Evolutionary conservation across 2,329 filamentous ascomycete species (phyloP), one percentile per base, ranked within the genome.

Genomic region (Cryphonectria naterciae): DNA sequence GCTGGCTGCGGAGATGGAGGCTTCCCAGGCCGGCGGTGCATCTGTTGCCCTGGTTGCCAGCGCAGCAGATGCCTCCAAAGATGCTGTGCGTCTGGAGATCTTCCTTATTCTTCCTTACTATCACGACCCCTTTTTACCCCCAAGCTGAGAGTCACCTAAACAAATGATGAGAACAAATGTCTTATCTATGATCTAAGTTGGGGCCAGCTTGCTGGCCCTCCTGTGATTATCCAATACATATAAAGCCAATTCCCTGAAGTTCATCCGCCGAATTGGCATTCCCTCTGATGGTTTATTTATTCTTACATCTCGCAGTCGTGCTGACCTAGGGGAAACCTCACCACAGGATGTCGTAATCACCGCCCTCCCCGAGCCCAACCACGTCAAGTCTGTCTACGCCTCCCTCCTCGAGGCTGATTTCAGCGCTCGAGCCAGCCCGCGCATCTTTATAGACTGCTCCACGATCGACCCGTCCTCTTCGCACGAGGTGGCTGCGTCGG

Each of bases 381-480:
- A 98, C 78, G 95, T 98, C 70, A 92, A 92, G 78, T 87, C 88
- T 67, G 94, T 97, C 54, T 98, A 94, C 80, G 84, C 89, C 63
- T 87, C 91, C 68, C 94, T 98, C 78, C 85, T 97, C 61, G 85
- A 88, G 63, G 83, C 86, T 2, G 78, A 82, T 1, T 80, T 84
- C 1, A 75, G 84, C 2, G 79, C 86, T 0, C 79, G 85, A 0
- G 83, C 84, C 56, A 86, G 86, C 66, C 84, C 91, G 70, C 91
- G 94, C 54, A 83, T 98, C 70, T 98, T 97, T 80, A 96, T 99
- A 78, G 96, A 99, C 81, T 95, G 93, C 81, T 98, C 95, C 4
- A 99, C 96, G 22, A 98, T 99, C 78, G 96, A 98, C 81, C 94
- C 95, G 0, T 89, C 90, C 43, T 93, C 94, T 2, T 98, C 95